Evolutionary conservation across 2,329 filamentous ascomycete species (phyloP).

Genomic region (Fusarium citri): DNA sequence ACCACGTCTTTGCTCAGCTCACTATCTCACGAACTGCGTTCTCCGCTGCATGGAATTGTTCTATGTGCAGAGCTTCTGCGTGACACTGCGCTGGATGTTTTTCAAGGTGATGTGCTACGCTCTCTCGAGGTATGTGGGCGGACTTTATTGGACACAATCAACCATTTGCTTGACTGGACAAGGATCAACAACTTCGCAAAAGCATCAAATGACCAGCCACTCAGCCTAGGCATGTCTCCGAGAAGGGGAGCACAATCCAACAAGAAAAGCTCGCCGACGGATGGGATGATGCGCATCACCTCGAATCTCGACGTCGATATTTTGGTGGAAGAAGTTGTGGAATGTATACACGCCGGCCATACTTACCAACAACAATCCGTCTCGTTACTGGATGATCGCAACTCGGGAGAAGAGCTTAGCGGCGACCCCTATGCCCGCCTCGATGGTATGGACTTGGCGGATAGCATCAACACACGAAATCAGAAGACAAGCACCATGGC

Average conservation of each 20-base stretch:
- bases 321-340: slow-evolving; percentile 60
- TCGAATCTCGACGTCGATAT: slow-evolving; percentile 49
- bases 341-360: slow-evolving; percentile 58
- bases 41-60: slow-evolving; percentile 70
- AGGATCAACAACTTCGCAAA: slow-evolving; percentile 61
- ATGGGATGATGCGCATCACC: slow-evolving; percentile 34
- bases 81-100: slow-evolving; percentile 60
- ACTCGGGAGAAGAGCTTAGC: neutral
- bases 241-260: neutral
- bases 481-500: neutral
- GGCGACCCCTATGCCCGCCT: slow-evolving; percentile 14
- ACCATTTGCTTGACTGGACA: slow-evolving; percentile 65
- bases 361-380: slow-evolving; percentile 40
- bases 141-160: slow-evolving; percentile 65
- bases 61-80: slow-evolving; percentile 64
- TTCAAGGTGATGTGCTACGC: slow-evolving; percentile 60
- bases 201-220: neutral
- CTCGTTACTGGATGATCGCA: slow-evolving; percentile 5
- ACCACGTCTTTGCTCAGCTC: slow-evolving; percentile 70
- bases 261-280: neutral
- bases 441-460: slow-evolving; percentile 30
- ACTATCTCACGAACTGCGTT: slow-evolving; percentile 71
- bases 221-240: neutral
- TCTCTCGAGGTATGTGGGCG: slow-evolving; percentile 63
- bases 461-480: neutral